Evolutionary conservation across 495 filamentous ascomycete species (phyloP).

Genomic region (Aspergillus saccharolyticus): DNA sequence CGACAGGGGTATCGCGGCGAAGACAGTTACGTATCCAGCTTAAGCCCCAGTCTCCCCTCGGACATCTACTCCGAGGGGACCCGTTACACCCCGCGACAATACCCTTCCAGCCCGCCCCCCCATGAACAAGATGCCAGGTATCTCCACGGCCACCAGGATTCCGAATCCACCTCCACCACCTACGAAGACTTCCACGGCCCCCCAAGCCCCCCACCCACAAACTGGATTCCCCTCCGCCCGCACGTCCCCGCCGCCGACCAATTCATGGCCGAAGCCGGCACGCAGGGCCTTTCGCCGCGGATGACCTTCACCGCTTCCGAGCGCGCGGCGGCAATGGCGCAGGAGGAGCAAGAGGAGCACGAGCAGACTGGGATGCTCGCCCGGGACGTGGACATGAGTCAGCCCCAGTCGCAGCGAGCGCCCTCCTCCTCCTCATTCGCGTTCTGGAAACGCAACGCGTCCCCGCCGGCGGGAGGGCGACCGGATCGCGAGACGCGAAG

Average conservation of each 20-base stretch:
- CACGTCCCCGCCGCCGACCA: background rate
- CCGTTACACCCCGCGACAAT: background rate
- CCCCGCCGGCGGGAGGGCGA: background rate
- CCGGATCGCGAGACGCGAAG: conserved; percentile 1
- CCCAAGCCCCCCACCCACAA: background rate
- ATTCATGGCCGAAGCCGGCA: background rate
- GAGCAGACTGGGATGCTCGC: too few species aligned
- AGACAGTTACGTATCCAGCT: background rate
- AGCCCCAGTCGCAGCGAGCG: background rate
- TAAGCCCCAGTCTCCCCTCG: background rate
- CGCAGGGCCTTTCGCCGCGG: background rate
- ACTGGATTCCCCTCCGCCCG: background rate
- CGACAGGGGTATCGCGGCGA: background rate
- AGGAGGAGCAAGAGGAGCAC: background rate
- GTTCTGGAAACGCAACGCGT: background rate
- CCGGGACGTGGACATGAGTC: background rate
- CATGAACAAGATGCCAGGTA: background rate
- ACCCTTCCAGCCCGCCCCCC: background rate
- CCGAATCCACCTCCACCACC: background rate
- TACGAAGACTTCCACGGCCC: too few species aligned
- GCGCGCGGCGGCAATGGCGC: background rate
- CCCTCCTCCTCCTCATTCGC: background rate
- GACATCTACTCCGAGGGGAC: background rate
- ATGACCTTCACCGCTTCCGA: background rate
- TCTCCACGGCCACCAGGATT: background rate